Base-by-base conservation (phyloP, 164 flowering plant genomes). In the Berberis vulgaris region DNA sequence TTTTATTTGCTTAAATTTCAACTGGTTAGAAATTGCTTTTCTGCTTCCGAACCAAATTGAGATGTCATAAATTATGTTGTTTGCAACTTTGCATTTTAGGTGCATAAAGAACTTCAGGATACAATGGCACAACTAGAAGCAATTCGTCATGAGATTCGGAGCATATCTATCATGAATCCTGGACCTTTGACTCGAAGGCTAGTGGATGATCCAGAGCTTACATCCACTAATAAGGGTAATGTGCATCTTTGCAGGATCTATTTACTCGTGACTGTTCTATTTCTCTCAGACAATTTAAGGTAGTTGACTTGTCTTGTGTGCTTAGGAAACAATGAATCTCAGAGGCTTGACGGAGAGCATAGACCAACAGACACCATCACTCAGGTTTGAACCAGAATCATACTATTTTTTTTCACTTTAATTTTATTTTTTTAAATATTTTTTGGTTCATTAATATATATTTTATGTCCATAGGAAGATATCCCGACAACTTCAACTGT, bases 31-130 rank as follows among this genome's bases (percentile, higher is more conserved):
- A 41, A 12, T 8, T 40, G 0, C 38, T 55, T n/a, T 5, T 55
- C 38, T 39, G 41, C 38, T 2, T 40, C 12, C 0, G 42, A 6
- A 42, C 9, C 4, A 58, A 42, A 58, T n/a, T 26, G 38, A 41
- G 12, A 3, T 49, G 5, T 4, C 46, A 6, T 43, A 4, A n/a
- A 43, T 13, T 41, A 7, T 66, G 11, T 45, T 6, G n/a, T 70
- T 43, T 69, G 40, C 6, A 61, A 2, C 42, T 52, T 64, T 66
- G 11, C 41, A 47, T 50, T 73, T 9, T 61, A 93, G 98, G 96
- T 94, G 43, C 91, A 89, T 69, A 91, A 91, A 79, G 99, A 94
- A 72, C 82, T 94, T 59, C 90, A 86, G 73, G 99, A 94, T 43
- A 77, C 91, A 52, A 78, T 86, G 75, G 89, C 89, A 45, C 95